These are phyloP conservation scores for Haplosporangium gracile DNA, from an alignment of 192 early-diverging fungal species.

Conservation along the genomic window DNA sequence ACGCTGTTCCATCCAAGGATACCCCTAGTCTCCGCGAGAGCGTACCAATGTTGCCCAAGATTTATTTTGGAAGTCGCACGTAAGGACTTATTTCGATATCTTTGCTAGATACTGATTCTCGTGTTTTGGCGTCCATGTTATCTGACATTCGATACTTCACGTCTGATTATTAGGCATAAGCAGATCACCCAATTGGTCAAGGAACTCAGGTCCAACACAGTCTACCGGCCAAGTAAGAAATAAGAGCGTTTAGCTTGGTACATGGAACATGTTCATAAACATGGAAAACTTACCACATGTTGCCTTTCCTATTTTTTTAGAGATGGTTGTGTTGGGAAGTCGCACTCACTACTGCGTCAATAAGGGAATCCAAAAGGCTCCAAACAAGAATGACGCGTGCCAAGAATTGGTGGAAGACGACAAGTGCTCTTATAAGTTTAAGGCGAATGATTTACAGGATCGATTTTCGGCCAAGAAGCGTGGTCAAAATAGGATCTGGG, in stretches of 20 bases:
- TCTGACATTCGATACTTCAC: neutral
- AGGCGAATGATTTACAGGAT: conserved; percentile 7
- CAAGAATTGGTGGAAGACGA: conserved; percentile 48
- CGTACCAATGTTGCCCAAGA: conserved; percentile 22
- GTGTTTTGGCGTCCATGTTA: neutral
- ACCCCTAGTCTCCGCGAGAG: neutral
- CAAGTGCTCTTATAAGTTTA: conserved; percentile 56
- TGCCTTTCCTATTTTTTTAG: neutral
- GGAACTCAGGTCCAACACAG: conserved; percentile 61
- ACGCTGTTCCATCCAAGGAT: neutral
- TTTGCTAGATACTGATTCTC: neutral
- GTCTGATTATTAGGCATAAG: conserved; percentile 64
- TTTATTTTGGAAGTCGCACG: conserved; percentile 53
- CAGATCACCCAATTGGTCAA: conserved; percentile 69
- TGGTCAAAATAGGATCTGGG: conserved; percentile 22
- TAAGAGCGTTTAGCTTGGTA: neutral
- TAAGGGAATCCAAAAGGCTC: conserved; percentile 33
- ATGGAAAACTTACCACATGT: neutral
- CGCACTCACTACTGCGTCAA: conserved; percentile 75
- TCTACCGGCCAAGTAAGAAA: conserved; percentile 60
- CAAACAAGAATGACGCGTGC: conserved; percentile 57
- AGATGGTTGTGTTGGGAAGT: conserved; percentile 67
- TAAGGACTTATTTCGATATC: neutral
- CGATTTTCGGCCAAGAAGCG: neutral
- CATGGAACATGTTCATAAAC: neutral